Evolutionary conservation across 2,329 filamentous ascomycete species (phyloP).

Genomic region (Apiospora sp.): DNA sequence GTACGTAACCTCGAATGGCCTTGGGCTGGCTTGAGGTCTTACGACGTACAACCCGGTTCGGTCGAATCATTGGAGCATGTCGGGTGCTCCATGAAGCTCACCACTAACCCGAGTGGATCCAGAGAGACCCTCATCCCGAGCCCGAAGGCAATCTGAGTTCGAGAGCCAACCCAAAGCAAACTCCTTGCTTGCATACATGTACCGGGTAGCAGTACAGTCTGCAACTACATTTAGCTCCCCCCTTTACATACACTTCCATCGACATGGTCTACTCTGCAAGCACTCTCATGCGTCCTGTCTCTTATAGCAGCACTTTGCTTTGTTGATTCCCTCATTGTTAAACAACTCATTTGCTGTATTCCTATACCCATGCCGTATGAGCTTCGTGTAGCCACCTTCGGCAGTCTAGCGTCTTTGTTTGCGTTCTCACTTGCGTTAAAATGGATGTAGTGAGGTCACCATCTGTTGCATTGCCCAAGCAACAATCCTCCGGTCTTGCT

Average conservation of each 20-base stretch:
- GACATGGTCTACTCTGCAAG: background rate
- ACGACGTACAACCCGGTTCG: background rate
- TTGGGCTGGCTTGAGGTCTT: slow-evolving; percentile 4
- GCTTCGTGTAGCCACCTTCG: background rate
- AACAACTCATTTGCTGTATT: background rate
- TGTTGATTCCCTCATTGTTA: background rate
- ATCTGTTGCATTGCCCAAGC: background rate
- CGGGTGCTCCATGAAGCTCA: background rate
- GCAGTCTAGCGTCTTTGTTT: slow-evolving; percentile 2
- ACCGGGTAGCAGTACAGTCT: background rate
- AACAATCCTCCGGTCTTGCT: background rate
- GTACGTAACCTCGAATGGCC: background rate
- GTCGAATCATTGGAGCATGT: background rate
- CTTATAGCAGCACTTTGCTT: background rate
- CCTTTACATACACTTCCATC: slow-evolving; percentile 2
- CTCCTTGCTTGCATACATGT: slow-evolving; percentile 9
- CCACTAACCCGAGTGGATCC: slow-evolving; percentile 10
- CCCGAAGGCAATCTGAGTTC: slow-evolving; percentile 10
- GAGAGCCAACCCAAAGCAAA: background rate
- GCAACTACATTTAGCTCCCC: background rate
- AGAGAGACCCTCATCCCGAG: slow-evolving; percentile 8
- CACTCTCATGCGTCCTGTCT: background rate
- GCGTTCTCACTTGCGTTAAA: slow-evolving; percentile 10
- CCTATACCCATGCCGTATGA: background rate
- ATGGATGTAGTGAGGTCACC: background rate